phyloP scores from a whole-genome alignment of 192 early-diverging fungal genomes.

The Coemansia sp. region DNA sequence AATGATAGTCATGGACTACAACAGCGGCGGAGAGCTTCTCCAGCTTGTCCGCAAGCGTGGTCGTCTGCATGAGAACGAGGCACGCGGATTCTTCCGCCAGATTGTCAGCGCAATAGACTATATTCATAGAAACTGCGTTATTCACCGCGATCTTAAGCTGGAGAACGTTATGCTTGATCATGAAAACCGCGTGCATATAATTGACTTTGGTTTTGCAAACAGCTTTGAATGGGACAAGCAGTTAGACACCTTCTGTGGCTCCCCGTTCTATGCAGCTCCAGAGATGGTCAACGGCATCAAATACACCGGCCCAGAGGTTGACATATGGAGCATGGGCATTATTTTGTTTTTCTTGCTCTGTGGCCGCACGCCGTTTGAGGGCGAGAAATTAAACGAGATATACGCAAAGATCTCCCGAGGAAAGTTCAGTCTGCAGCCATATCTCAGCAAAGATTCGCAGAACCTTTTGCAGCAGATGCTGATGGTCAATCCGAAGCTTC shows the following conservation, averaged over 20 bases:
- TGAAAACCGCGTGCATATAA: constrained; percentile 74
- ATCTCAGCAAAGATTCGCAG: constrained; percentile 57
- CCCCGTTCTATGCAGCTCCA: constrained; percentile 81
- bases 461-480: constrained; percentile 71
- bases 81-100: constrained; percentile 80
- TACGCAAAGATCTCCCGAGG: constrained; percentile 82
- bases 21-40: constrained; percentile 82
- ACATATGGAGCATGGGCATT: constrained; percentile 87
- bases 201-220: constrained; percentile 89
- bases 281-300: constrained; percentile 81
- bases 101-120: constrained; percentile 78
- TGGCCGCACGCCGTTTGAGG: constrained; percentile 84
- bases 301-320: constrained; percentile 84
- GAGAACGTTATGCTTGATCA: constrained; percentile 85
- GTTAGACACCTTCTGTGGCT: constrained; percentile 61
- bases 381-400: constrained; percentile 79
- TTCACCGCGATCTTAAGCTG: constrained; percentile 82
- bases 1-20: constrained; percentile 87
- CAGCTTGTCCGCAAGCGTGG: constrained; percentile 82
- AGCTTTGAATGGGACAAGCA: constrained; percentile 57
- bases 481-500: constrained; percentile 66
- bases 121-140: constrained; percentile 64
- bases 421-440: constrained; percentile 59
- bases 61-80: constrained; percentile 79
- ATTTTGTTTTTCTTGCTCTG: constrained; percentile 83